phyloP scores from a whole-genome alignment of 441 rosid species.

The Pelargonium australe region DNA sequence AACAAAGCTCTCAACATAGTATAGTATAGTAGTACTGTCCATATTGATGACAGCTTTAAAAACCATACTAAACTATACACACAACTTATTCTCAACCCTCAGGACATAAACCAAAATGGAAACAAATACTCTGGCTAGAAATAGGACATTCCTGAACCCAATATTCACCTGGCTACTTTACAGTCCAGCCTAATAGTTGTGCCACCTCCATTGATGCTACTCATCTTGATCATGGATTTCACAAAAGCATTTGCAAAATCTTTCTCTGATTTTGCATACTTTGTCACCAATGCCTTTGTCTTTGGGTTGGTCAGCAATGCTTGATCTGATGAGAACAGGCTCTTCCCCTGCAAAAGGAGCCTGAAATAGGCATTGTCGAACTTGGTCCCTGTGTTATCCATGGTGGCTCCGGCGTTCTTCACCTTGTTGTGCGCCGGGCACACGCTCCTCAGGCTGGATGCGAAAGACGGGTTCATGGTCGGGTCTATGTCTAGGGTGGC shows the following conservation, averaged over 20 bases:
- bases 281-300: constrained; percentile 35
- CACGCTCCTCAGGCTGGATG: constrained; percentile 29
- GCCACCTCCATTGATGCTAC: constrained; percentile 43
- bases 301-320: constrained; percentile 35
- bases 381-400: constrained; percentile 25
- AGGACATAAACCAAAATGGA: not conserved
- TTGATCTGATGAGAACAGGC: constrained; percentile 49
- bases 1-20: not conserved
- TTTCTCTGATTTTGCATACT: constrained; percentile 31
- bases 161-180: constrained; percentile 29
- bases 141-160: not conserved
- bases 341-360: constrained; percentile 46
- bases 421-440: constrained; percentile 48
- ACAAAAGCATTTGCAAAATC: constrained; percentile 41
- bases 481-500: constrained; percentile 53
- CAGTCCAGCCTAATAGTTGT: constrained; percentile 47
- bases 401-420: constrained; percentile 40
- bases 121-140: not conserved
- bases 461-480: constrained; percentile 42
- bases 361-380: constrained; percentile 53
- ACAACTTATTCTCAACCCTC: not conserved
- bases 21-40: not conserved
- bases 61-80: not conserved
- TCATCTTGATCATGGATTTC: constrained; percentile 52
- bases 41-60: not conserved